Evolutionary conservation across 192 early-diverging fungal genomes (phyloP), one percentile per base, ranked within the genome.

Genomic region (Podila horticola): DNA sequence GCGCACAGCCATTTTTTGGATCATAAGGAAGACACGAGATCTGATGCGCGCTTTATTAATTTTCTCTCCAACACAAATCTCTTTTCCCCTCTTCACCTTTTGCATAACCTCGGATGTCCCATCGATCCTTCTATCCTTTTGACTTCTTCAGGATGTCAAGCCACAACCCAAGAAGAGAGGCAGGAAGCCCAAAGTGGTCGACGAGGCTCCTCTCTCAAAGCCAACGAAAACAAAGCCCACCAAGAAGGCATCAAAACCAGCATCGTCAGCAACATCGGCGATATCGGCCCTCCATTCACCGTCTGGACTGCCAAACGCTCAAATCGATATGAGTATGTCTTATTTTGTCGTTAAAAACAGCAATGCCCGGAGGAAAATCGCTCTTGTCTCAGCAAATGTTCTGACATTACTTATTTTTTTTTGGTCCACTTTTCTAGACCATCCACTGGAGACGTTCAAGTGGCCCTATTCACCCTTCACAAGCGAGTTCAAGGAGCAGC

Each of bases 381-480:
- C 19, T 41, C 28, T 30, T 31, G 19, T 55, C n/a, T 1, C 5
- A 19, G 9, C 24, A 19, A 20, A 55, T 38, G n/a, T 57, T 28
- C 11, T 49, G 24, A 34, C 29, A 58, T 48, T 45, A 31, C 31
- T 20, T 48, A 33, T 20, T 51, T 45, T n/a, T 20, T 19, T 20
- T 64, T 31, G 19, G 29, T 64, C 8, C 12, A 19, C 9, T 30
- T 17, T 28, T n/a, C 5, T 59, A 81, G 77, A 81, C 19, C 66
- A 69, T 9, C 77, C 77, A 3, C 67, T 81, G 8, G 62, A 81
- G 58, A 57, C 77, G 12, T 81, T 81, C 59, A 72, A 67, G 50
- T 81, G 77, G 77, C 77, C 77, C 0, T 81, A 81, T 55, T 81
- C 77, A 45, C 77, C 77, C 1, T 81, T 81, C 33, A 81, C 77